A percentile compares a stretch with the other conserved stretches of the same genome.
Evolutionary conservation across 1,284 basidiomycete genomes (phyloP).

Genomic region (Ceratobasidium sp.): DNA sequence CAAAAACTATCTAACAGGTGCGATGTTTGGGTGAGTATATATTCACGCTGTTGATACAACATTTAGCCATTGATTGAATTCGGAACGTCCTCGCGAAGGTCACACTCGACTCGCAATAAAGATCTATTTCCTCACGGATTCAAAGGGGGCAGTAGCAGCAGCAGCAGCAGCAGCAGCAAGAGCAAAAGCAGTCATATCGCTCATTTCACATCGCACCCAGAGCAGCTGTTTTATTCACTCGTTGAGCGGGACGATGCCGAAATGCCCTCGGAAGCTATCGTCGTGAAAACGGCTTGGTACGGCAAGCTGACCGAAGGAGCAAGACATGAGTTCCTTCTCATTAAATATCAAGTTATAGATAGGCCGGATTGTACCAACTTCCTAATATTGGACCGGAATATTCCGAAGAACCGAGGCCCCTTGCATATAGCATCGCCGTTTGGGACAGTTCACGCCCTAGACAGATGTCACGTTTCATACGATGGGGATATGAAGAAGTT

Average conservation of each 20-base stretch:
- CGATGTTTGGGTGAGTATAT: too few relatives aligned
- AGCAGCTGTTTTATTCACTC: not conserved
- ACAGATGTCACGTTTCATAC: not conserved
- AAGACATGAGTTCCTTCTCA: slow-evolving; percentile 12
- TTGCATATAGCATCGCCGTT: not conserved
- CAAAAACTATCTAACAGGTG: too few relatives aligned
- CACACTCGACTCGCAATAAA: not conserved
- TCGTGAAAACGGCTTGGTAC: slow-evolving; percentile 7
- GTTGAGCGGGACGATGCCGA: not conserved
- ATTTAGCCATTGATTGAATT: too few relatives aligned
- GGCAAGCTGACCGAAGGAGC: not conserved
- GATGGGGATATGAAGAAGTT: not conserved
- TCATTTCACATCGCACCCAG: not conserved
- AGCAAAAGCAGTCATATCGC: not conserved
- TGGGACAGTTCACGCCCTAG: not conserved
- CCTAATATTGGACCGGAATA: not conserved
- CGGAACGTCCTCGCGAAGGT: not conserved
- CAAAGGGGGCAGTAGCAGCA: not conserved
- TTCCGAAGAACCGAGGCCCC: not conserved
- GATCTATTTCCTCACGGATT: slow-evolving; percentile 18
- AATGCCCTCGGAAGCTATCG: not conserved
- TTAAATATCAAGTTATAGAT: not conserved
- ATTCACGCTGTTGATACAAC: too few relatives aligned
- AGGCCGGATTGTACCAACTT: not conserved
- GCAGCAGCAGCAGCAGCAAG: too few relatives aligned